A percentile compares a stretch with the other conserved stretches of the same genome.
phyloP scores from a whole-genome alignment of 2,329 filamentous ascomycete genomes.

The Gnomoniopsis smithogilvyi region DNA sequence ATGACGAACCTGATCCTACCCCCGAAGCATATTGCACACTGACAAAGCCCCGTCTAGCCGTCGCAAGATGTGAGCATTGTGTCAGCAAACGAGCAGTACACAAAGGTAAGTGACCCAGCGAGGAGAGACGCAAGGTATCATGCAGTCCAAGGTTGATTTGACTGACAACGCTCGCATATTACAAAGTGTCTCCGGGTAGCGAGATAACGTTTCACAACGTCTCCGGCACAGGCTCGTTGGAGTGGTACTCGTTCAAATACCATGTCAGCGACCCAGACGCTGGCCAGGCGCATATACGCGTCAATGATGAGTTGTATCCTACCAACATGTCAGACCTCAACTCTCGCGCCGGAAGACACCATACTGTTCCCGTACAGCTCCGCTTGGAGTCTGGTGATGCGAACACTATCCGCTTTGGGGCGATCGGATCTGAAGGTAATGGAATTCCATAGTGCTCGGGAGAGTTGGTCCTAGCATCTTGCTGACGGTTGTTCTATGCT shows the following conservation, averaged over 20 bases:
- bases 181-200: constrained; percentile 22
- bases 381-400: constrained; percentile 26
- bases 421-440: constrained; percentile 20
- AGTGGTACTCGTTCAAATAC: constrained; percentile 37
- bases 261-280: constrained; percentile 28
- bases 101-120: background rate
- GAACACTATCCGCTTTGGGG: constrained; percentile 34
- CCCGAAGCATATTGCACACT: background rate
- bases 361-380: constrained; percentile 32
- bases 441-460: background rate
- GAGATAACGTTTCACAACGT: constrained; percentile 33
- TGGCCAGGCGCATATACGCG: constrained; percentile 31
- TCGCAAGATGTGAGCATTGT: constrained; percentile 2
- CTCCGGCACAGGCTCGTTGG: constrained; percentile 30
- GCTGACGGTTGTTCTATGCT: background rate
- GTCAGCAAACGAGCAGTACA: constrained; percentile 8
- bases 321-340: constrained; percentile 35
- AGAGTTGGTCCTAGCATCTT: background rate
- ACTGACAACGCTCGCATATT: background rate
- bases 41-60: background rate
- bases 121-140: background rate
- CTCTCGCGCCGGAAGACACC: constrained; percentile 32
- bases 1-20: constrained; percentile 18
- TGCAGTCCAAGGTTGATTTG: background rate
- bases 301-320: constrained; percentile 30